A percentile compares a stretch with the other conserved stretches of the same genome.
Evolutionary conservation across 257 asterid genomes (phyloP).

Genomic region (Orobanche coerulescens): DNA sequence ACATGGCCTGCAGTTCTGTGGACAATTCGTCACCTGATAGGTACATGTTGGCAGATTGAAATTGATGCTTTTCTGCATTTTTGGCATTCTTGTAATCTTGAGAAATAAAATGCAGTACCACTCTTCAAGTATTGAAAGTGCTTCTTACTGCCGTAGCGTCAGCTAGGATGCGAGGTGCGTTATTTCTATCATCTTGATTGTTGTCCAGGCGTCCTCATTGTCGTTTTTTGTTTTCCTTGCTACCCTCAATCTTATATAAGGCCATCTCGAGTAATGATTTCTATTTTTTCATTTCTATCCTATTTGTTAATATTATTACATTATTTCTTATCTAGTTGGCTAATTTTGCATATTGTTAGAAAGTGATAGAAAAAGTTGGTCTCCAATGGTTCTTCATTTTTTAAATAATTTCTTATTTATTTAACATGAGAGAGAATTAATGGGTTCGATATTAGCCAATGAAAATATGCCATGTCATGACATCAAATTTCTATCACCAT

Average conservation of each 20-base stretch:
- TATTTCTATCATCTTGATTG: conserved; percentile 18
- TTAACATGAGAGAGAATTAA: no score
- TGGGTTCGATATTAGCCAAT: no score
- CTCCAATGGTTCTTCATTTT: no score
- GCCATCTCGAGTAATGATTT: no score
- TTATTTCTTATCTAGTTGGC: no score
- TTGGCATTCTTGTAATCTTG: conserved; percentile 25
- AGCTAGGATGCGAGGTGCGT: conserved; percentile 78
- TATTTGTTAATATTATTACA: no score
- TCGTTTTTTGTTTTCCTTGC: conserved; percentile 3
- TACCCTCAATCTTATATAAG: background rate
- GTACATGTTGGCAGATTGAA: conserved; percentile 32
- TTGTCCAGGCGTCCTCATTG: conserved; percentile 9
- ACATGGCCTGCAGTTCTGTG: conserved; percentile 79
- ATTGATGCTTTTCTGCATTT: conserved; percentile 14
- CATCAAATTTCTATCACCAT: no score
- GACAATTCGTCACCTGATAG: conserved; percentile 97
- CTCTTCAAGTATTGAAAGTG: conserved; percentile 96
- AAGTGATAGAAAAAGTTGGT: no score
- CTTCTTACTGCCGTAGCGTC: conserved; percentile 96
- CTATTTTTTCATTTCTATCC: background rate
- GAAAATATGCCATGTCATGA: no score
- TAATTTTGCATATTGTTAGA: no score
- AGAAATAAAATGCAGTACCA: conserved; percentile 60
- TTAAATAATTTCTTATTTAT: no score